phyloP scores from a whole-genome alignment of 257 asterid genomes.

The Solanum phureja region DNA sequence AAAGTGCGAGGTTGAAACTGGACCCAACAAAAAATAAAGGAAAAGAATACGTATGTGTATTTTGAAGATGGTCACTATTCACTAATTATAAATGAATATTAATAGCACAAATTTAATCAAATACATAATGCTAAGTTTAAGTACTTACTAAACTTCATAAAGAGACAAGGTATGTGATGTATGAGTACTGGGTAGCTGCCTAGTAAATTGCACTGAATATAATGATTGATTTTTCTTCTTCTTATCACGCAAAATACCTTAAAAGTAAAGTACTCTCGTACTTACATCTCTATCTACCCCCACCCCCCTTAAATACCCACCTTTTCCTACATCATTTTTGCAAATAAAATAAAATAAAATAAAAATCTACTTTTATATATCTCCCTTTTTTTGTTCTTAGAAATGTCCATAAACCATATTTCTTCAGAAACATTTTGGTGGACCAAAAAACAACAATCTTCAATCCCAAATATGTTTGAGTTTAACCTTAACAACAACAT shows the following conservation, averaged over 20 bases:
- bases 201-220: conserved; percentile 47
- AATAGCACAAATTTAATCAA: no score
- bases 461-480: conserved; percentile 16
- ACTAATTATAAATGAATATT: no score
- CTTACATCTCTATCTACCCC: not conserved
- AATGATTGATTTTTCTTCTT: conserved; percentile 55
- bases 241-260: conserved; percentile 58
- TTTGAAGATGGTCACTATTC: not conserved
- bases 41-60: not conserved
- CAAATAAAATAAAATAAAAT: not conserved
- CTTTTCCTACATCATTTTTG: not conserved
- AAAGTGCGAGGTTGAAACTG: not conserved
- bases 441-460: conserved; percentile 23
- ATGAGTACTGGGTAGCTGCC: not conserved
- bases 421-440: conserved; percentile 43
- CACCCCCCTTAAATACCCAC: not conserved
- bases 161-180: not conserved
- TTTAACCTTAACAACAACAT: conserved; percentile 56
- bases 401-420: conserved; percentile 65
- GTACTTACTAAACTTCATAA: not conserved
- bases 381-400: not conserved
- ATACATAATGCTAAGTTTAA: not conserved
- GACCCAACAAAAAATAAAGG: not conserved
- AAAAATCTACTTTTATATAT: not conserved
- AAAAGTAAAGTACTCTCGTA: conserved; percentile 35